Percentiles rank a stretch among this genome's conserved stretches.
Evolutionary conservation across 2,329 filamentous ascomycete genomes (phyloP).

Genomic region (Passalora sequoiae): DNA sequence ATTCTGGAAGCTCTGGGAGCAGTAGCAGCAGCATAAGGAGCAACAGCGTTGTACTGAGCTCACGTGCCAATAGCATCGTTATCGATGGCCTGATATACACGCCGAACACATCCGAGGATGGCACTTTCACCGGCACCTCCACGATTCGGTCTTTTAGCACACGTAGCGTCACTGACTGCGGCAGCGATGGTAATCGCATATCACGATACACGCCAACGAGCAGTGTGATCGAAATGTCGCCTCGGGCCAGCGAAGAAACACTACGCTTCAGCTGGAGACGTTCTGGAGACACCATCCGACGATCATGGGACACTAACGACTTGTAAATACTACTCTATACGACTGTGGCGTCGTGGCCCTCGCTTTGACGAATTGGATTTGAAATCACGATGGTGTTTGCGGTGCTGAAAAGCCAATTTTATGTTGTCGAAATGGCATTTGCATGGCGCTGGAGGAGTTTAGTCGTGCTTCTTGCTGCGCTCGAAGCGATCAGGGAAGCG

Average conservation of each 20-base stretch:
- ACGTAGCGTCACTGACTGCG: conserved; percentile 2
- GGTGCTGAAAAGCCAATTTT: no score
- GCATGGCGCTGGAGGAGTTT: no score
- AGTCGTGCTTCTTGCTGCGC: no score
- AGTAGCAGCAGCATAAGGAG: conserved; percentile 20
- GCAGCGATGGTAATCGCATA: conserved; percentile 17
- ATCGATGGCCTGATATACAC: conserved; percentile 7
- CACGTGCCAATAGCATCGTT: conserved; percentile 7
- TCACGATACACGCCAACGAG: conserved; percentile 36
- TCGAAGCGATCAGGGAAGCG: no score
- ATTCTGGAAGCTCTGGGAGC: conserved; percentile 27
- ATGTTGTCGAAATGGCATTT: no score
- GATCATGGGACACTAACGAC: conserved; percentile 15
- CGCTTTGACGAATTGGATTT: no score
- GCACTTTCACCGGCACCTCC: conserved; percentile 11
- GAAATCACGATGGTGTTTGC: no score
- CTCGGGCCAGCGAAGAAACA: conserved; percentile 39
- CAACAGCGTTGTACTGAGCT: conserved; percentile 6
- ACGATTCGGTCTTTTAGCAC: conserved; percentile 14
- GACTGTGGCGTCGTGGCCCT: no score
- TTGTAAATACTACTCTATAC: conserved; percentile 12
- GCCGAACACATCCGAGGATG: conserved; percentile 6
- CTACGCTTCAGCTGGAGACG: conserved; percentile 25
- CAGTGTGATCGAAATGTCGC: conserved; percentile 40
- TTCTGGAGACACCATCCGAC: conserved; percentile 10